Evolutionary conservation across 495 filamentous ascomycete species (phyloP).

Genomic region (Copromyces sp.): DNA sequence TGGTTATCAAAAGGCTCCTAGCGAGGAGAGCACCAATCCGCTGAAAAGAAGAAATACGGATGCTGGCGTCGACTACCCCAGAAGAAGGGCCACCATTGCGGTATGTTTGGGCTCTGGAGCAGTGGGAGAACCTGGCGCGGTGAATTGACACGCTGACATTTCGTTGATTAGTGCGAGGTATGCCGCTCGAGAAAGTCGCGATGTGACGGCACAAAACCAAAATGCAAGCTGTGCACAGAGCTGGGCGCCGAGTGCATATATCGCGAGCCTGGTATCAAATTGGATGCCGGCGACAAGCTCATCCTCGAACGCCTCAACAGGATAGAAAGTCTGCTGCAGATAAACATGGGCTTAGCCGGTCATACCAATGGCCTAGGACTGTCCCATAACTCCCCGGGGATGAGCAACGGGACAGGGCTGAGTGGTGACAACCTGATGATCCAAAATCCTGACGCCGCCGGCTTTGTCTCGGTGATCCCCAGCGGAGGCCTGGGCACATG

Average conservation of each 20-base stretch:
- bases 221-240: constrained; percentile 74
- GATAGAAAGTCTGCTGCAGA: constrained; percentile 69
- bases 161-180: constrained; percentile 60
- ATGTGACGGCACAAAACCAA: constrained; percentile 74
- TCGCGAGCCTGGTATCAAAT: constrained; percentile 76
- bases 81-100: constrained; percentile 61
- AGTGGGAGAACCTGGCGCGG: not conserved
- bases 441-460: constrained; percentile 20
- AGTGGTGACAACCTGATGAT: constrained; percentile 53
- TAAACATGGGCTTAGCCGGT: constrained; percentile 41
- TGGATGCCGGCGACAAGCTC: constrained; percentile 76
- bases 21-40: constrained; percentile 44
- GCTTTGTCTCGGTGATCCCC: constrained; percentile 49
- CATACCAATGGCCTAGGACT: constrained; percentile 33
- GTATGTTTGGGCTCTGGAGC: constrained; percentile 35
- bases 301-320: constrained; percentile 67
- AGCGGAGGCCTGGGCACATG: constrained; percentile 63
- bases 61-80: constrained; percentile 55
- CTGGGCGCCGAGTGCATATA: constrained; percentile 76
- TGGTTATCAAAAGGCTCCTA: constrained; percentile 35
- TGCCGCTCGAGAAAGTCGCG: constrained; percentile 75
- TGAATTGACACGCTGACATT: constrained; percentile 16
- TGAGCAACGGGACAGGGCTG: constrained; percentile 58
- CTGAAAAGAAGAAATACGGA: constrained; percentile 57
- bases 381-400: constrained; percentile 51